phyloP scores from a whole-genome alignment of 306 rosid species.

The Trifolium repens region DNA sequence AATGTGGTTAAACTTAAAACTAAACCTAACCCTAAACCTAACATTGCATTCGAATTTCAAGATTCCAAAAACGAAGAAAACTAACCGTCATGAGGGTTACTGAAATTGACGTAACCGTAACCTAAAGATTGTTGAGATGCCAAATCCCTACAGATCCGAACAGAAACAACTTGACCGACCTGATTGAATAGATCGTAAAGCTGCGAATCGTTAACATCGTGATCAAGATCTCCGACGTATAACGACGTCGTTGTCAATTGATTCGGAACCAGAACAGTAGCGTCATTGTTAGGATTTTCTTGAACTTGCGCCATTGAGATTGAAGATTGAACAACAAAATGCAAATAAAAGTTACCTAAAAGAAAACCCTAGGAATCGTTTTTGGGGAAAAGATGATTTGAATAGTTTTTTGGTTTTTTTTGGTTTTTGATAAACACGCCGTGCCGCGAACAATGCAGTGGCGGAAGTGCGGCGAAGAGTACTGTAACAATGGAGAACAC shows the following conservation, averaged over 20 bases:
- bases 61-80: background rate
- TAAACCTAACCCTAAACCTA: background rate
- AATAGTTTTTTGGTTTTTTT: conserved; percentile 34
- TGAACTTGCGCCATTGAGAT: conserved; percentile 59
- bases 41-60: background rate
- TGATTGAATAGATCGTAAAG: conserved; percentile 69
- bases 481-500: background rate
- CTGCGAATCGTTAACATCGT: conserved; percentile 64
- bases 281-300: conserved; percentile 46
- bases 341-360: background rate
- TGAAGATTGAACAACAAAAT: conserved; percentile 2
- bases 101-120: conserved; percentile 74
- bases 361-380: conserved; percentile 24
- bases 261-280: conserved; percentile 18
- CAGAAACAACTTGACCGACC: conserved; percentile 66
- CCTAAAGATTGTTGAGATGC: conserved; percentile 70
- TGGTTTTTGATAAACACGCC: conserved; percentile 39
- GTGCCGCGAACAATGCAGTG: conserved; percentile 29
- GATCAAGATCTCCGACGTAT: conserved; percentile 77
- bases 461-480: background rate
- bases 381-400: background rate
- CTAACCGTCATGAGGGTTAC: conserved; percentile 67
- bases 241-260: conserved; percentile 65
- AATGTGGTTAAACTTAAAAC: background rate
- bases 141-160: conserved; percentile 74